Percentiles rank a stretch among this genome's conserved stretches.
Conservation (phyloP, 1,139 yeast species). For the Scheffersomyces lignicola region DNA sequence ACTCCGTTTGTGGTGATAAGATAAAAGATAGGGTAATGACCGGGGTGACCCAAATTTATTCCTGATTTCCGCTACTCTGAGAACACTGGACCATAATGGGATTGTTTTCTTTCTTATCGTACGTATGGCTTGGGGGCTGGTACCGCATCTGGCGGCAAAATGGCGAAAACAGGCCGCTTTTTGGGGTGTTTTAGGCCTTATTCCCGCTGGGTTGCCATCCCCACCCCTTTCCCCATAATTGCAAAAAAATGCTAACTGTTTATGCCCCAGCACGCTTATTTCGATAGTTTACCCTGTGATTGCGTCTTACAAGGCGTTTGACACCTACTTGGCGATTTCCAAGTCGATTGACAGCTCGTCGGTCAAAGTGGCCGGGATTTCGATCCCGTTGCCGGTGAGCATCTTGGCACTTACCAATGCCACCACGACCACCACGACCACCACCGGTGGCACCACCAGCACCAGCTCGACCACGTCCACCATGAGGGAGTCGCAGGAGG, state of each 20-base stretch:
- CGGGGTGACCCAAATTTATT: no score
- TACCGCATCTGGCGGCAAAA: no score
- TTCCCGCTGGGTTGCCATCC: background rate
- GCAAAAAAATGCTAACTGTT: slow-evolving; percentile 5
- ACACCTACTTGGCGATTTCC: slow-evolving; percentile 33
- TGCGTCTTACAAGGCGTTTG: slow-evolving; percentile 54
- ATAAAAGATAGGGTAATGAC: no score
- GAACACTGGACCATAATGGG: slow-evolving; percentile 12
- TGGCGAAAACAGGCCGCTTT: no score
- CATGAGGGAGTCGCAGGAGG: slow-evolving; percentile 16
- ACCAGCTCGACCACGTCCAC: slow-evolving; percentile 8
- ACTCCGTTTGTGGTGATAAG: no score
- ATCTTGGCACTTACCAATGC: slow-evolving; percentile 3
- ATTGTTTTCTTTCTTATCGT: slow-evolving; percentile 18
- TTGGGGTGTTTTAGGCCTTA: background rate
- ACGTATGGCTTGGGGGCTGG: slow-evolving; percentile 10
- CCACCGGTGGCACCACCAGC: slow-evolving; percentile 19
- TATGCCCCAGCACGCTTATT: slow-evolving; percentile 32
- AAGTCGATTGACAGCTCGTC: slow-evolving; percentile 25
- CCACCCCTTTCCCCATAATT: background rate
- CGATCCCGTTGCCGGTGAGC: slow-evolving; percentile 28
- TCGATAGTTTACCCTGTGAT: slow-evolving; percentile 53
- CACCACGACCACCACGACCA: slow-evolving; percentile 14
- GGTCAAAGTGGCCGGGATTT: slow-evolving; percentile 30
- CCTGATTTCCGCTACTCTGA: no score